Conservation (phyloP, 495 filamentous ascomycete genomes). For the Neurospora sp. region DNA sequence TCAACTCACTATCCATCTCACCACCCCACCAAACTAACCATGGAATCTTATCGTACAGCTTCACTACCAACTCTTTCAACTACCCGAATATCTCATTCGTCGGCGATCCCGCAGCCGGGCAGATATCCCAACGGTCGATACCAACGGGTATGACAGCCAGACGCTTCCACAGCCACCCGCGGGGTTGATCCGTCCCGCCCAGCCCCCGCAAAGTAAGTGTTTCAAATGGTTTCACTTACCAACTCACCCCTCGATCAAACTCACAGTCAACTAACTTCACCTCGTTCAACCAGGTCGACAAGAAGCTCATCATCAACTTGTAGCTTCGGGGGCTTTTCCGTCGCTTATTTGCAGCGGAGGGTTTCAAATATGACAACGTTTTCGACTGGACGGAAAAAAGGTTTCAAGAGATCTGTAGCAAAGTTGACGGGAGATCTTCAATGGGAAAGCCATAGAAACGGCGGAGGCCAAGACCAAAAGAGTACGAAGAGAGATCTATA, state of each 20-base stretch:
- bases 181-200: neutral
- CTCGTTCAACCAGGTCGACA: rapidly evolving
- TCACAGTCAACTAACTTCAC: neutral
- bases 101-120: neutral
- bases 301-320: neutral
- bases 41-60: neutral
- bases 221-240: neutral
- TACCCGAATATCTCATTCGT: neutral
- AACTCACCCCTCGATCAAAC: neutral
- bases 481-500: too few species aligned
- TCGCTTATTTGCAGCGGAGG: too few species aligned
- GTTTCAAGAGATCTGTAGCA: too few species aligned
- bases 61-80: neutral
- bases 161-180: neutral
- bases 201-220: neutral
- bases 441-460: too few species aligned
- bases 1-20: neutral
- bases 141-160: too few species aligned
- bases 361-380: too few species aligned
- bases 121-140: neutral
- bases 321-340: too few species aligned
- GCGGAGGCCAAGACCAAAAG: too few species aligned
- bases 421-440: too few species aligned
- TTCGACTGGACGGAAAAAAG: too few species aligned
- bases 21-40: neutral